phyloP scores from a whole-genome alignment of 169 alveolate species.

The Amoebophrya sp. region DNA sequence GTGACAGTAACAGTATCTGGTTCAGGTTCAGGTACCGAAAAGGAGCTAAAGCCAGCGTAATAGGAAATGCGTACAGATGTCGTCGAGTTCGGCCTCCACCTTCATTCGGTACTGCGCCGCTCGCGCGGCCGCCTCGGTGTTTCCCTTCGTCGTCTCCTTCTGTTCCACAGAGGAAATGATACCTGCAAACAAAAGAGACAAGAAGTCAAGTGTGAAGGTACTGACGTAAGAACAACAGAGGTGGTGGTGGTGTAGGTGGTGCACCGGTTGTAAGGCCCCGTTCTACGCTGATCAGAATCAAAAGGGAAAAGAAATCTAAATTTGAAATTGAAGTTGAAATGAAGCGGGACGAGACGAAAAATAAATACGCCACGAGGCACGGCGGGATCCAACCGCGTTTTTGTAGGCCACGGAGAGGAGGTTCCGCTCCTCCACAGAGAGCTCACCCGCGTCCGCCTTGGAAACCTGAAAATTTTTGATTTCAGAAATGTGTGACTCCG shows the following conservation, averaged over 20 bases:
- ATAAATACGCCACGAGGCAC: slow-evolving; percentile 87
- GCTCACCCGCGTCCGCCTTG: slow-evolving; percentile 46
- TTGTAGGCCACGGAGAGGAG: slow-evolving; percentile 89
- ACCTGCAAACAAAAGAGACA: no score
- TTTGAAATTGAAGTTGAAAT: no score
- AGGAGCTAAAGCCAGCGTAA: neutral
- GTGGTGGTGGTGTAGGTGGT: no score
- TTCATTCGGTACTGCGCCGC: slow-evolving; percentile 78
- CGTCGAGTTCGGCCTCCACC: slow-evolving; percentile 78
- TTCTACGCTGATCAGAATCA: neutral
- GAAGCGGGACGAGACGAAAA: neutral
- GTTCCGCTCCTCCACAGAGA: slow-evolving; percentile 32
- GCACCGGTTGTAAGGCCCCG: no score
- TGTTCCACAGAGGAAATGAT: slow-evolving; percentile 31
- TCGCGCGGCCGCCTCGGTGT: slow-evolving; percentile 61
- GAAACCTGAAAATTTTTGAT: no score
- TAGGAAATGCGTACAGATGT: neutral
- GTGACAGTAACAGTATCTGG: neutral
- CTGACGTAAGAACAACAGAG: no score
- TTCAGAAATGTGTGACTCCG: no score
- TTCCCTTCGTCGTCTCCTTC: slow-evolving; percentile 76
- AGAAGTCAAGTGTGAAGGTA: no score
- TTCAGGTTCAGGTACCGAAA: neutral
- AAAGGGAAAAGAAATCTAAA: neutral
- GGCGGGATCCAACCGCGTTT: slow-evolving; percentile 90